Evolutionary conservation across 164 flowering plant genomes (phyloP), one percentile per base, ranked within the genome.

Genomic region (Aristolochia californica): DNA sequence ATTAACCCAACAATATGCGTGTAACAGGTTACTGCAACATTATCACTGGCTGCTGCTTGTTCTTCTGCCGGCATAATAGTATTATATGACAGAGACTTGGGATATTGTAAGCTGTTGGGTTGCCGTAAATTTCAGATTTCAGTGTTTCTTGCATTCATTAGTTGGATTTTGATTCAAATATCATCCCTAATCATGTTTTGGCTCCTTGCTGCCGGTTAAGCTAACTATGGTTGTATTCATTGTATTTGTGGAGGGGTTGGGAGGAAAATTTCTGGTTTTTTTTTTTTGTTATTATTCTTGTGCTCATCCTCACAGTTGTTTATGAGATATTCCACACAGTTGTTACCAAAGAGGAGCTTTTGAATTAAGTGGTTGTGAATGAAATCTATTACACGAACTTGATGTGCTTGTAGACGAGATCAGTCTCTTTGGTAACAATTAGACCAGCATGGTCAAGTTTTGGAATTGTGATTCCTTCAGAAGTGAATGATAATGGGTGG

Each of bases 171-270:
- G 22, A 71, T 80, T 52, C 72, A 70, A n/a, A 70, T 67, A 16
- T 88, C 96, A 25, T 78, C 86, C 55, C 75, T 83, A 30, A 75
- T 83, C 30, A 79, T 83, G 89, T 76, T 88, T 55, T 88, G 91
- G 96, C 66, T 83, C 68, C 60, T 83, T 50, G 85, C 88, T 43
- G 66, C 82, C 0, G 74, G 75, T 56, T 84, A 77, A 67, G 66
- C 57, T 50, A 12, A 51, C 54, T 51, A 53, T 54, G 23, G 53
- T 56, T 56, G 43, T 53, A 53, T 53, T 7, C 10, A 34, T 34
- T 34, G 40, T 34, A 40, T 21, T 14, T 53, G n/a, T 27, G n/a
- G 16, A 21, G 27, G 56, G 38, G n/a, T 21, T 53, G 26, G 47
- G 34, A n/a, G 64, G 60, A 61, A 71, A n/a, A 63, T 62, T 44